Evolutionary conservation across 2,329 filamentous ascomycete genomes (phyloP), one percentile per base, ranked within the genome.

Genomic region (Calonectria hongkongensis): DNA sequence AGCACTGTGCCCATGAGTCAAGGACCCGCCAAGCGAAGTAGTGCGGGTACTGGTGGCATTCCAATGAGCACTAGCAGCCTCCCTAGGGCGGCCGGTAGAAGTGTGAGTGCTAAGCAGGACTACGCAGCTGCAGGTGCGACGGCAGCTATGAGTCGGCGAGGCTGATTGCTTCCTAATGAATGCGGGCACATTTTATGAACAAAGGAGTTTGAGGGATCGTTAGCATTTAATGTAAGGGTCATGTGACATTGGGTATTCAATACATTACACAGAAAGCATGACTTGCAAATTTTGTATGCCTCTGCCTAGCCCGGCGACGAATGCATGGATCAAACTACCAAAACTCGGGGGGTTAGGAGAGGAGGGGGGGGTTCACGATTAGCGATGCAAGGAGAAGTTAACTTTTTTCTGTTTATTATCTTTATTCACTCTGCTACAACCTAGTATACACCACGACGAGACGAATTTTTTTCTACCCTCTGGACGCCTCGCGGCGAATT

Each of bases 61-160:
- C 73, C 80, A 28, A 74, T 77, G 15, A 84, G 84, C 16, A 81
- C 82, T 45, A 92, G 90, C 82, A 86, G 84, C 66, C 84, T 92
- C 18, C 91, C 91, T 21, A 86, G 91, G 62, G 90, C 89, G 7
- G 87, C 91, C 8, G 87, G 86, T 50, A 86, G 91, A 75, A 90
- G 85, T 68, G 88, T 87, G 73, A 92, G 91, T 78, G 88, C 85
- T 68, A 91, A 88, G 82, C 87, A 90, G 75, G 90, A 92, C 77
- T 81, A 91, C 62, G 90, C 90, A 18, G 88, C 90, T 16, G 90
- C 88, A 27, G 90, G 90, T 63, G 90, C 90, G 36, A 88, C 88
- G 28, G 89, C 86, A 56, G 90, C 90, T 71, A 92, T 92, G 90
- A 89, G 84, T 79, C 87, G 89, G 80, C 85, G 89, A 75, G 84